Evolutionary conservation across 805 yeast genomes (phyloP).

Genomic region (Saccharomycopsis javanensis): DNA sequence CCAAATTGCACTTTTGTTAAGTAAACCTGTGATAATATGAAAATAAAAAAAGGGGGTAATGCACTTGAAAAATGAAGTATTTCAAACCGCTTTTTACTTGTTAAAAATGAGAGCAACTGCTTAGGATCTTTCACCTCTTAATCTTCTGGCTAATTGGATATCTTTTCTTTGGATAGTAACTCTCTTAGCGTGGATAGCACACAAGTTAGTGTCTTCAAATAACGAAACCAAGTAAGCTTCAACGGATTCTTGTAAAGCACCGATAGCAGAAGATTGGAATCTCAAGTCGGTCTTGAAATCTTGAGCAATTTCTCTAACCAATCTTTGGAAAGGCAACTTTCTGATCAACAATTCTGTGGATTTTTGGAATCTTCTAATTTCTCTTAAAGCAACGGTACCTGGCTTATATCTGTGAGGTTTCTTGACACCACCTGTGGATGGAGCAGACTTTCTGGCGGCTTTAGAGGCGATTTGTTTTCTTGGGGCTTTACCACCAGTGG

Average conservation of each 20-base stretch:
- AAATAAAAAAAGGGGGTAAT: not conserved
- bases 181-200: slow-evolving; percentile 98
- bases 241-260: slow-evolving; percentile 97
- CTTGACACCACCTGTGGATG: slow-evolving; percentile 88
- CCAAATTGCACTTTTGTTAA: not conserved
- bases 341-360: slow-evolving; percentile 91
- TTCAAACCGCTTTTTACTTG: not conserved
- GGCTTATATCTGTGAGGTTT: slow-evolving; percentile 96
- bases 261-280: slow-evolving; percentile 95
- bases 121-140: slow-evolving; percentile 92
- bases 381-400: slow-evolving; percentile 94
- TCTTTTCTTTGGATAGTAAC: slow-evolving; percentile 98
- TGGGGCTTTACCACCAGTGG: slow-evolving; percentile 95
- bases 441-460: slow-evolving; percentile 91
- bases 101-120: no score
- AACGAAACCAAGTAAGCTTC: slow-evolving; percentile 95
- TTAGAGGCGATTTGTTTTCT: slow-evolving; percentile 88
- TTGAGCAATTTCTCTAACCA: slow-evolving; percentile 91
- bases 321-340: slow-evolving; percentile 95
- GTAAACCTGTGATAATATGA: not conserved
- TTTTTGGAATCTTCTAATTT: slow-evolving; percentile 95
- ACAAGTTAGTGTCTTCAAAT: slow-evolving; percentile 96
- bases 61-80: not conserved
- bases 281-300: slow-evolving; percentile 89
- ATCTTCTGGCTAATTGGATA: slow-evolving; percentile 94